Evolutionary conservation across 2,329 filamentous ascomycete species (phyloP).

Genomic region (Mycosphaerelloides madeirae): DNA sequence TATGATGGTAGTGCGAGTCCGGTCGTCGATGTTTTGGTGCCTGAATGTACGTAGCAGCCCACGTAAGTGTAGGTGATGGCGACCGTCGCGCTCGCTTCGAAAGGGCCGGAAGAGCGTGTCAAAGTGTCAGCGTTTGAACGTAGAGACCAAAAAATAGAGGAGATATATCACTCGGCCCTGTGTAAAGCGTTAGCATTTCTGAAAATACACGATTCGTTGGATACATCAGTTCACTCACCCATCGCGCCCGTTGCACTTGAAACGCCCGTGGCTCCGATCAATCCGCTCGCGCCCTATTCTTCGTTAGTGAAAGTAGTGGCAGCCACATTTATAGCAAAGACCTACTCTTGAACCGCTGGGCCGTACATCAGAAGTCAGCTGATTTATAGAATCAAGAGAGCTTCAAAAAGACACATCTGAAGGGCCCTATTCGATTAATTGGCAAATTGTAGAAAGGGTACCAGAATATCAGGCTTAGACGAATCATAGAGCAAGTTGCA

Average conservation of each 20-base stretch:
- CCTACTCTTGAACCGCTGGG: too few species aligned
- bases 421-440: too few species aligned
- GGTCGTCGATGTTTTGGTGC: conserved; percentile 14
- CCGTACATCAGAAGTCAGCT: too few species aligned
- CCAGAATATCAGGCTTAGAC: too few species aligned
- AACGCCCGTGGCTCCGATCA: conserved; percentile 5
- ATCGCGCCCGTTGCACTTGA: conserved; percentile 6
- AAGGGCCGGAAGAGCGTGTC: conserved; percentile 3
- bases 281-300: too few species aligned
- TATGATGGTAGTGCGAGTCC: conserved; percentile 23
- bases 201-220: not conserved
- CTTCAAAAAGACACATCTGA: too few species aligned
- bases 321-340: too few species aligned
- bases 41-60: conserved; percentile 30
- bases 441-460: too few species aligned
- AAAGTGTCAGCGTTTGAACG: not conserved
- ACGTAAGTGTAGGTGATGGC: conserved; percentile 23
- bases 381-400: too few species aligned
- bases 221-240: not conserved
- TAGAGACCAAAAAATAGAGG: not conserved
- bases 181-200: not conserved
- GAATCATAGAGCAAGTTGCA: too few species aligned
- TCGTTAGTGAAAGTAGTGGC: too few species aligned
- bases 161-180: not conserved
- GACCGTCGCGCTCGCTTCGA: conserved; percentile 8